Percentiles rank a stretch among this genome's conserved stretches.
phyloP scores from a whole-genome alignment of 805 yeast genomes.

The Myxozyma monticola region DNA sequence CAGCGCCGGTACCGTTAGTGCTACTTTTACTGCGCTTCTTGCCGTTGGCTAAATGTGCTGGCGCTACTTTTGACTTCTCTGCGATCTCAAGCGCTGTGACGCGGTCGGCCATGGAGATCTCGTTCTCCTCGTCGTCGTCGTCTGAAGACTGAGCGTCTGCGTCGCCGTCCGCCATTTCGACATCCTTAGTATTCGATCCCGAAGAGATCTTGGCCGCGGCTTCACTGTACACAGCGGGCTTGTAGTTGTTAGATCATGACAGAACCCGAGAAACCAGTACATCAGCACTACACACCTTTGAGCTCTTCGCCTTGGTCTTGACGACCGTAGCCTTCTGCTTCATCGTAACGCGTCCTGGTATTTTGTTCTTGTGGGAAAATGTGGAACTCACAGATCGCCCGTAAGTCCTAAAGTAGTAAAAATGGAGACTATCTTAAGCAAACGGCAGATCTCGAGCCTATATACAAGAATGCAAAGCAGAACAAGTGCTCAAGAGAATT shows the following conservation, averaged over 20 bases:
- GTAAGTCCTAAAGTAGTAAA: no score
- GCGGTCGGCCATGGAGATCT: constrained; percentile 49
- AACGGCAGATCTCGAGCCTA: no score
- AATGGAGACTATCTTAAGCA: no score
- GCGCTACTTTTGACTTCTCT: neutral
- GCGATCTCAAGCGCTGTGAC: constrained; percentile 40
- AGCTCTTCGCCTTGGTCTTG: constrained; percentile 11
- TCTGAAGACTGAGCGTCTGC: constrained; percentile 33
- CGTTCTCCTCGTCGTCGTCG: constrained; percentile 43
- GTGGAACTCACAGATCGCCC: no score
- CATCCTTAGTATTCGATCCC: constrained; percentile 37
- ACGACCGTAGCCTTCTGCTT: constrained; percentile 14
- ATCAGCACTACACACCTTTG: constrained; percentile 6
- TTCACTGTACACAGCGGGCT: constrained; percentile 38
- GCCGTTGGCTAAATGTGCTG: constrained; percentile 18
- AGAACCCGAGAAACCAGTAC: neutral
- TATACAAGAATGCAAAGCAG: no score
- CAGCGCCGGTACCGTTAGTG: neutral
- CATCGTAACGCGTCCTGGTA: no score
- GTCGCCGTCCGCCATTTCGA: constrained; percentile 33
- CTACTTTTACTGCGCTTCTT: constrained; percentile 2
- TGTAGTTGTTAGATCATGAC: neutral
- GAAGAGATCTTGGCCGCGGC: constrained; percentile 37
- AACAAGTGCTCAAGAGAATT: no score
- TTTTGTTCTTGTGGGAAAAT: no score